phyloP scores from a whole-genome alignment of 2,329 filamentous ascomycete genomes.

The Penicillium sp. region DNA sequence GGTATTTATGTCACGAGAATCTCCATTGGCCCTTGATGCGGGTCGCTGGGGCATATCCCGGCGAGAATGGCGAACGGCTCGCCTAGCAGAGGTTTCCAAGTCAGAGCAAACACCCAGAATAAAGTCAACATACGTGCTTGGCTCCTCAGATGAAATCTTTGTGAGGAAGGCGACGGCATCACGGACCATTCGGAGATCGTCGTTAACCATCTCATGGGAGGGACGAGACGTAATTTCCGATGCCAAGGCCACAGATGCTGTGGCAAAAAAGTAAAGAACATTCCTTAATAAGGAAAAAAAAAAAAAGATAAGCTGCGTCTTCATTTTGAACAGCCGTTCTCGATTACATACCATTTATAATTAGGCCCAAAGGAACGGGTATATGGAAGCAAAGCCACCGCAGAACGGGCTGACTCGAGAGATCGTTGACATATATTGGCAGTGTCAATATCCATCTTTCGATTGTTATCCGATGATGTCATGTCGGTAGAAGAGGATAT shows the following conservation, averaged over 20 bases:
- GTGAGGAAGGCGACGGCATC: constrained; percentile 6
- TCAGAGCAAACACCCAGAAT: constrained; percentile 14
- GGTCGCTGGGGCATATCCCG: not conserved
- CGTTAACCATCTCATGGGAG: not conserved
- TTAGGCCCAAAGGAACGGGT: constrained; percentile 1
- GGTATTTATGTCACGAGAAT: not conserved
- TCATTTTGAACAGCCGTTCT: too few species aligned
- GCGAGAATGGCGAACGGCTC: not conserved
- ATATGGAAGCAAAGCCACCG: not conserved
- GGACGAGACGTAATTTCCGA: not conserved
- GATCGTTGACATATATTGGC: not conserved
- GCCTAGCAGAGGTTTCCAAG: constrained; percentile 5
- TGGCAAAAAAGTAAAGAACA: constrained; percentile 16
- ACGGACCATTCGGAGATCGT: not conserved
- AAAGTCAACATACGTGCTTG: constrained; percentile 16
- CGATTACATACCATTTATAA: constrained; percentile 7
- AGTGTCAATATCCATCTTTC: not conserved
- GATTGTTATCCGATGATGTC: not conserved
- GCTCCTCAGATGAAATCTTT: constrained; percentile 8
- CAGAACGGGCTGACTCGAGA: constrained; percentile 4
- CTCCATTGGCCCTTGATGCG: not conserved
- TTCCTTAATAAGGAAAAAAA: constrained; percentile 5
- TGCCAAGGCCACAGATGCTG: constrained; percentile 11
- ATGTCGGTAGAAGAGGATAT: not conserved
- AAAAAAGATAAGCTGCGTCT: not conserved